Evolutionary conservation across 768 basidiomycete species (phyloP).

Genomic region (Boletus speciosus): DNA sequence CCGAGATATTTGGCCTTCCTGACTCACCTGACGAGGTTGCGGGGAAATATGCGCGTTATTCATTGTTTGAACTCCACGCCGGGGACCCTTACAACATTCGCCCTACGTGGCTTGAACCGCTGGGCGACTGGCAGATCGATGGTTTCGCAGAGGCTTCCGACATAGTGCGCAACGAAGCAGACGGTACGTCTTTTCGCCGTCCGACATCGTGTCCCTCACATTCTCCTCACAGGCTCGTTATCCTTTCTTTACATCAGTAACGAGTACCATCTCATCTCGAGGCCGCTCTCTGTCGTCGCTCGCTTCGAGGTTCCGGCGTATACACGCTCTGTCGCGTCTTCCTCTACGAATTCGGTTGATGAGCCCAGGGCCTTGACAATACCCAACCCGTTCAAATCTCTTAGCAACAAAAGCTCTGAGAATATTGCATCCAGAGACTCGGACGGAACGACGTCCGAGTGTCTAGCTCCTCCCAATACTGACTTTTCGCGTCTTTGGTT

Average conservation of each 20-base stretch:
- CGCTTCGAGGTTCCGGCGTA: constrained; percentile 12
- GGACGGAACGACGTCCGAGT: constrained; percentile 22
- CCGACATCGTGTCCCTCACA: constrained; percentile 4
- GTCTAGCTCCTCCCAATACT: constrained; percentile 27
- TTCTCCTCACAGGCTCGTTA: constrained; percentile 19
- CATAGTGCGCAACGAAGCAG: constrained; percentile 40
- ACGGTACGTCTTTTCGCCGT: constrained; percentile 38
- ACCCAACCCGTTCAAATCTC: constrained; percentile 63
- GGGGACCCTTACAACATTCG: constrained; percentile 19
- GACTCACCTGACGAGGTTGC: constrained; percentile 11
- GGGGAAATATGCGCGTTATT: constrained; percentile 10
- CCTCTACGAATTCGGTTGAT: constrained; percentile 19
- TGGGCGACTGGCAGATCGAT: constrained; percentile 56
- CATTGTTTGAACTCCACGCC: constrained; percentile 26
- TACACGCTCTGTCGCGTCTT: constrained; percentile 17
- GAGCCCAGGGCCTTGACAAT: constrained; percentile 39
- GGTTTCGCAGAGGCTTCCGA: constrained; percentile 45
- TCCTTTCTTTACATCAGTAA: constrained; percentile 38
- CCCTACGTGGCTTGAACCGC: constrained; percentile 36
- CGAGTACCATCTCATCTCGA: constrained; percentile 44
- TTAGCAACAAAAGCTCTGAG: constrained; percentile 49
- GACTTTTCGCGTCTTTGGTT: constrained; percentile 23
- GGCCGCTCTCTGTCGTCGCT: constrained; percentile 36
- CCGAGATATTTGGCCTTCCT: constrained; percentile 21
- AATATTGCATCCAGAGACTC: constrained; percentile 29